Base-by-base conservation (phyloP, 164 flowering plant species). In the Umbellularia californica region DNA sequence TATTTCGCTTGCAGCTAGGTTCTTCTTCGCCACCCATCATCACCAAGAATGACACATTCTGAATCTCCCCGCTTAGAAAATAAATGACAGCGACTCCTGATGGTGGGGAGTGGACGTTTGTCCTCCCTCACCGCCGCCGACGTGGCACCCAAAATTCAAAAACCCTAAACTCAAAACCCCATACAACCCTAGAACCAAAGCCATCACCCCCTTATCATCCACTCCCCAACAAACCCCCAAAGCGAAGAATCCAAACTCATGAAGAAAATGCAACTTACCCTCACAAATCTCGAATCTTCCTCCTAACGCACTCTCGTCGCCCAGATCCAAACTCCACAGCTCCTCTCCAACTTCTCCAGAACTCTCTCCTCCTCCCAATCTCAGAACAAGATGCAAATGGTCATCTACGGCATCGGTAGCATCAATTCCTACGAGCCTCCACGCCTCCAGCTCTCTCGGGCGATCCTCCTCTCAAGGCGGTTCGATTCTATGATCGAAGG, bases 381-480 rank as follows among this genome's bases (percentile, higher is more conserved):
- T 35, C 47, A 87, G 63, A 20, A 62, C 2, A 82, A 81, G 55
- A 83, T 95, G 87, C 79, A 80, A 76, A 89, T 93, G 99, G 94
- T 95, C 47, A 80, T 95, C 15, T 95, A 93, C 80, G 98, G 97
- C 20, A 93, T 95, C 65, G 98, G 99, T 22, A 95, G 94, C 86
- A 89, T 95, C 47, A 94, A 92, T 68, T 86, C 88, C 3, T 86
- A 80, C 65, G 93, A 89, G 63, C 50, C 84, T 12, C 90, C 99
- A 12, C 79, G 97, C 15, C 68, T 90, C 79, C 97, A 95, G 82
- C 89, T 93, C 1, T 79, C 90, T 55, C 82, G 92, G 41, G 97
- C 94, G 10, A 76, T 95, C 67, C 81, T 90, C 83, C 76, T 95
- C 83, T 87, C 87, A 72, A 86, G 85, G 75, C 83, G 75, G 33